These are phyloP conservation scores for Mycotypha africana DNA, from an alignment of 371 early-diverging fungal species.

Conservation along the genomic window DNA sequence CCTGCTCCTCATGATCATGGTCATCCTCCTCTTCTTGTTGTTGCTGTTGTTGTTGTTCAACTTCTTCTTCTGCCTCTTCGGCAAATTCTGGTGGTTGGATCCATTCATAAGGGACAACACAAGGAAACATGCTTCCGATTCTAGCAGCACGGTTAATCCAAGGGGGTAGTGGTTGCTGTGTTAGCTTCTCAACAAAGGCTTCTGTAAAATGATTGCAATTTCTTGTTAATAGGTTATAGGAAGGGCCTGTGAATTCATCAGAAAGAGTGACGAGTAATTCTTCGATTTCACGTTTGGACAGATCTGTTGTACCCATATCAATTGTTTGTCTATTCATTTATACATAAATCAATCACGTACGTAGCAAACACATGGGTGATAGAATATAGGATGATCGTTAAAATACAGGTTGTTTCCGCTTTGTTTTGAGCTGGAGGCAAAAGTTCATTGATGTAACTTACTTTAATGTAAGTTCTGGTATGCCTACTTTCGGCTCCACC, in stretches of 20 bases:
- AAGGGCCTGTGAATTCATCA: constrained; percentile 44
- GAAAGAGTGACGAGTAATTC: constrained; percentile 38
- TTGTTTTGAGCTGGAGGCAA: too few species aligned
- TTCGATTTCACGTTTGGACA: constrained; percentile 41
- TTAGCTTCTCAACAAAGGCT: constrained; percentile 35
- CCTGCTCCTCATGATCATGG: too few species aligned
- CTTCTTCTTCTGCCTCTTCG: constrained; percentile 10
- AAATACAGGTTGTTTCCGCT: too few species aligned
- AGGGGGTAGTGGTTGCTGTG: constrained; percentile 37
- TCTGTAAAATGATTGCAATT: constrained; percentile 59
- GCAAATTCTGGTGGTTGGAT: constrained; percentile 48
- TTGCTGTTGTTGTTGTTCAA: neutral
- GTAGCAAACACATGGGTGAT: too few species aligned
- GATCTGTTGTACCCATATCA: constrained; percentile 40
- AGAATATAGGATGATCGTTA: too few species aligned
- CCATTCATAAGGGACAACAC: constrained; percentile 55
- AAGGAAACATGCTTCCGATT: constrained; percentile 52
- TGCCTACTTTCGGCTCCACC: constrained; percentile 51
- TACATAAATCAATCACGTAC: too few species aligned
- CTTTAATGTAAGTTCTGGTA: constrained; percentile 58
- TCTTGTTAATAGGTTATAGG: constrained; percentile 48
- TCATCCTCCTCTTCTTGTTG: neutral
- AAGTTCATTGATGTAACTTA: too few species aligned
- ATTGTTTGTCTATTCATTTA: constrained; percentile 48
- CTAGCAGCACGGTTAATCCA: constrained; percentile 60